These are phyloP conservation scores for Euphrasia confusa DNA, from an alignment of 257 asterid genomes.

Conservation along the genomic window DNA sequence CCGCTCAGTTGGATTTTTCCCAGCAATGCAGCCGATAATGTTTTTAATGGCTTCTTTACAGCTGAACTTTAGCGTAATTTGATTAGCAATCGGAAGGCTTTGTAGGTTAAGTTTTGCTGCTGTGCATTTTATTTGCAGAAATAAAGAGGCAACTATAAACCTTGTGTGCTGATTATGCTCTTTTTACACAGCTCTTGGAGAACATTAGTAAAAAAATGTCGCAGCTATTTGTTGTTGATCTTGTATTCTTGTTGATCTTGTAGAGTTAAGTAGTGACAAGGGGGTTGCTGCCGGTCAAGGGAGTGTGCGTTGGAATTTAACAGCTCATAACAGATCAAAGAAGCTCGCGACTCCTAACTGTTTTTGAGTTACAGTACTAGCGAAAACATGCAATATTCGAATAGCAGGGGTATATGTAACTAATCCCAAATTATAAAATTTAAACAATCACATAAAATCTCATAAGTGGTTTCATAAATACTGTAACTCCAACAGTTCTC, in stretches of 20 bases:
- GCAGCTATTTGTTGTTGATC: background rate
- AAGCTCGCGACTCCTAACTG: no score
- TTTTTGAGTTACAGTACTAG: no score
- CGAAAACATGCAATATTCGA: no score
- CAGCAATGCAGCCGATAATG: no score
- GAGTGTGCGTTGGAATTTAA: no score
- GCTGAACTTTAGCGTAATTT: background rate
- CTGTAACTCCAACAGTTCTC: background rate
- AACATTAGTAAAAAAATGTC: background rate
- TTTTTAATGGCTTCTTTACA: background rate
- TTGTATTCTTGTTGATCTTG: no score
- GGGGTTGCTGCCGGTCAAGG: no score
- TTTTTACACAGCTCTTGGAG: no score
- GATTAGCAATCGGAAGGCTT: background rate
- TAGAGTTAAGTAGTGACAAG: no score
- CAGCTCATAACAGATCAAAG: no score
- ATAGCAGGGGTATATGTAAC: background rate
- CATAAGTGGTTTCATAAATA: background rate
- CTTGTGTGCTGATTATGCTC: no score
- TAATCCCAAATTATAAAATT: background rate
- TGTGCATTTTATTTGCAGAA: slow-evolving; percentile 4
- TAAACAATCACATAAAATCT: background rate
- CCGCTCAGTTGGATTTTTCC: slow-evolving; percentile 4
- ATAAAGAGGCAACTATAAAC: slow-evolving; percentile 4
- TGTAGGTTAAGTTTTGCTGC: background rate